Evolutionary conservation across 139 green algal species (phyloP), one percentile per base, ranked within the genome.

Genomic region (Desmodesmus armatus): DNA sequence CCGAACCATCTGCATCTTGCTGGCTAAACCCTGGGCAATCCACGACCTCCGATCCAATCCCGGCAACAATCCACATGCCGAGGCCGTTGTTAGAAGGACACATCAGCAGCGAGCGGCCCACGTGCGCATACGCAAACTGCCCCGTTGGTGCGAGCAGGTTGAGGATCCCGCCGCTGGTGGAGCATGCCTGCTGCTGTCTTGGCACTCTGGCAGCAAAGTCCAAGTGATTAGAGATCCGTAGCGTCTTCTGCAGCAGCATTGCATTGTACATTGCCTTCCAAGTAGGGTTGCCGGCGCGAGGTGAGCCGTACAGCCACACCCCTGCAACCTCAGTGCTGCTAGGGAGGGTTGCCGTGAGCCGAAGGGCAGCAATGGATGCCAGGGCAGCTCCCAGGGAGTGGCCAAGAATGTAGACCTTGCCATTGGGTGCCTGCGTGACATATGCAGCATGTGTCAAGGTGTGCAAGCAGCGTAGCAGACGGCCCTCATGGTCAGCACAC

Each of bases 61-160:
- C 44, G 72, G 37, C 43, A 7, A 80, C 17, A 13, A 35, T 39
- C 44, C 44, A 80, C 15, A 66, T 44, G 31, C 44, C 65, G 11
- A 80, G 72, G 7, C 72, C 72, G 11, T 35, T 19, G 15, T 11
- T 35, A 6, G 44, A 35, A 11, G 72, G 72, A 44, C 72, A 80
- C 72, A 80, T 80, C 72, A 80, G 41, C 41, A 80, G 15, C 7
- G 31, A 19, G 27, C 72, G 72, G 72, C 72, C 72, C 21, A 80
- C 44, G n/a, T 80, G 72, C n/a, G 29, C 29, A 27, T 43, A 80
- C 9, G 21, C 44, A 63, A 65, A 80, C 25, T 31, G 72, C 2
- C n/a, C n/a, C n/a, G n/a, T n/a, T 31, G 4, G 72, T 80, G 44
- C 23, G 41, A 15, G 29, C 43, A n/a, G 39, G 9, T 13, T 44